Base-by-base conservation (phyloP, 768 basidiomycete species). In the Hericium alpestre region DNA sequence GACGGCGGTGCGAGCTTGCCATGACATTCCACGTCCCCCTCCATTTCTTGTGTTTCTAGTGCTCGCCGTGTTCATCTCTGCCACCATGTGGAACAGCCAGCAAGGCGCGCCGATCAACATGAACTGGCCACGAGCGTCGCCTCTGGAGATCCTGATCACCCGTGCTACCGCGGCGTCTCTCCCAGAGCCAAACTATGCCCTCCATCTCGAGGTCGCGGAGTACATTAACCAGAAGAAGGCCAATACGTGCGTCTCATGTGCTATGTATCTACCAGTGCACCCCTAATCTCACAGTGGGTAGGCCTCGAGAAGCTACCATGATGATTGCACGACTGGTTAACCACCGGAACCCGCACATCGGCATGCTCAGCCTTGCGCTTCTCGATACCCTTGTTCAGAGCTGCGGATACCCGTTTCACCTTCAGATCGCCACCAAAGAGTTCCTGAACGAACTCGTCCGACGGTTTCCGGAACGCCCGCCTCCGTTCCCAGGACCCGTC, bases 381-480 rank as follows among this genome's bases (percentile, higher is more conserved):
- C 83, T 97, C 61, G 89, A 93, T 70, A 93, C 90, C 13, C 84
- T 99, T 52, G 87, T 97, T 48, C 89, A 93, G 67, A 86, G 89
- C 41, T 98, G 95, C 68, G 96, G 96, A 69, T 99, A 99, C 72
- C 86, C 95, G 0, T 88, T 99, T 57, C 96, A 98, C 68, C 84
- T 99, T 22, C 96, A 99, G 70, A 89, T 98, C 64, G 78, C 88
- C 16, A 98, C 95, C 43, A 98, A 99, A 67, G 96, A 98, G 66
- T 99, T 97, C 68, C 77, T 98, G 16, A 99, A 99, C 72, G 96
- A 98, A 68, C 86, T 99, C 68, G 96, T 99, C 23, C 85, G 95
- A 51, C 83, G 94, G 63, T 98, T 99, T 69, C 96, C 96, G 6
- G 96, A 99, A 72, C 83, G 95, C 48, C 96, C 96, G 2, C 95